Evolutionary conservation across 1,284 basidiomycete genomes (phyloP).

Genomic region (Ceratobasidium sp.): DNA sequence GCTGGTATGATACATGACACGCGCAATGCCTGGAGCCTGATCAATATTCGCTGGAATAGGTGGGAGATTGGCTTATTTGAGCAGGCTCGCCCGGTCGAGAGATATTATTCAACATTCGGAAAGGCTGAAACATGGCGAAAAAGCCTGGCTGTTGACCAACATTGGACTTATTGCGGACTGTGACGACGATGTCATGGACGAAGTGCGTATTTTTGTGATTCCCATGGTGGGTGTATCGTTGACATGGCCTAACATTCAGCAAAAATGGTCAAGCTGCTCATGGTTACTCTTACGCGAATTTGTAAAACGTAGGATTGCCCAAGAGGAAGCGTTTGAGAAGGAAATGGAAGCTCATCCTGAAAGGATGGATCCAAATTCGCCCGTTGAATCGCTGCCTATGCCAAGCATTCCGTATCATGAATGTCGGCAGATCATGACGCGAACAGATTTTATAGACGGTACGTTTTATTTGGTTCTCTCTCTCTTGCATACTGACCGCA

Average conservation of each 20-base stretch:
- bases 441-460: conserved; percentile 81
- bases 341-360: conserved; percentile 51
- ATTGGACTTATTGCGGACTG: conserved; percentile 75
- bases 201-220: conserved; percentile 54
- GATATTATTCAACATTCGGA: conserved; percentile 70
- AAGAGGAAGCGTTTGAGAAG: conserved; percentile 57
- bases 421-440: conserved; percentile 79
- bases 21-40: not conserved
- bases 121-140: conserved; percentile 71
- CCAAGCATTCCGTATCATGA: conserved; percentile 69
- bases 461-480: conserved; percentile 43
- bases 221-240: not conserved
- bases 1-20: conserved; percentile 49
- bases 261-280: conserved; percentile 83
- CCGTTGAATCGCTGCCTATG: conserved; percentile 57
- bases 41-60: conserved; percentile 56
- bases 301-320: conserved; percentile 63
- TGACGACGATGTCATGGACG: conserved; percentile 87
- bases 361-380: not conserved
- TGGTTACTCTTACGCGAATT: conserved; percentile 77
- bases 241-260: conserved; percentile 49
- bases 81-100: conserved; percentile 63
- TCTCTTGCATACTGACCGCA: not conserved
- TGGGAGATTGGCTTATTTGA: conserved; percentile 77
- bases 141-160: conserved; percentile 75